These are phyloP conservation scores for Lagenaria siceraria DNA, from an alignment of 306 rosid genomes.

Conservation along the genomic window DNA sequence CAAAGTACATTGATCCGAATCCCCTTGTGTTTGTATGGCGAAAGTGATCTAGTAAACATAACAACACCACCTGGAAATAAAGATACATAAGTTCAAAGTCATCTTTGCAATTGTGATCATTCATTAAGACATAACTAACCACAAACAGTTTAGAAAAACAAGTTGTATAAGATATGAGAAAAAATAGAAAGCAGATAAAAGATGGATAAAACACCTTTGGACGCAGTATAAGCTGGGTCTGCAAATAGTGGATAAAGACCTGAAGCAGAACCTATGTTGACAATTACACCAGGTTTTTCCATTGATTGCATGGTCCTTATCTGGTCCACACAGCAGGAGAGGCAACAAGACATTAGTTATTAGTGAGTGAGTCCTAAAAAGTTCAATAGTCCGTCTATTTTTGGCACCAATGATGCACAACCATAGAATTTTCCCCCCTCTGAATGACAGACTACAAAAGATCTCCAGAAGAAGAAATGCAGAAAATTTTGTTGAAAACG, in stretches of 20 bases:
- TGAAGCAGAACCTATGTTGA: constrained; percentile 83
- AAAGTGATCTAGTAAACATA: constrained; percentile 77
- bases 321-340: constrained; percentile 32
- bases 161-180: not conserved
- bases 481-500: not conserved
- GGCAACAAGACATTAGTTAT: constrained; percentile 7
- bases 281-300: constrained; percentile 63
- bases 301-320: constrained; percentile 56
- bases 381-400: not conserved
- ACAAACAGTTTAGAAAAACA: not conserved
- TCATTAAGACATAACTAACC: not conserved
- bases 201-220: constrained; percentile 59
- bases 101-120: not conserved
- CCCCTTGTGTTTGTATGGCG: constrained; percentile 46
- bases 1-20: constrained; percentile 90
- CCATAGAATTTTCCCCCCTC: not conserved
- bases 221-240: constrained; percentile 63
- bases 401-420: not conserved
- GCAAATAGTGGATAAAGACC: constrained; percentile 72
- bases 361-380: not conserved
- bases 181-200: not conserved
- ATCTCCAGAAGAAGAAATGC: not conserved
- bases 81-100: not conserved
- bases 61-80: constrained; percentile 65
- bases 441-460: not conserved